These are phyloP conservation scores for Polygonum aviculare DNA, from an alignment of 148 eudicot species.

Conservation along the genomic window DNA sequence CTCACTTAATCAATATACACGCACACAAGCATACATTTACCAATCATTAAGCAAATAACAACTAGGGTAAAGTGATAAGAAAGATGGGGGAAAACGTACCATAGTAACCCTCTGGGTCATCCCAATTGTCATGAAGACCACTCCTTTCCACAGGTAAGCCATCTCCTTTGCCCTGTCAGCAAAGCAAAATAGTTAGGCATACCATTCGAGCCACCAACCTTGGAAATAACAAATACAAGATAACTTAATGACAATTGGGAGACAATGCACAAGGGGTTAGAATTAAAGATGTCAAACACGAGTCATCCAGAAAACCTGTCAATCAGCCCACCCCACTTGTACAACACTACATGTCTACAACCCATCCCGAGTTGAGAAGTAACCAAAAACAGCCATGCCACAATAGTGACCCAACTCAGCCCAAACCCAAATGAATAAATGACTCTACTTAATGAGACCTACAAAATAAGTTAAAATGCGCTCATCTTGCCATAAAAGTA, in stretches of 20 bases:
- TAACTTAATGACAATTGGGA: neutral
- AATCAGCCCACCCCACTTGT: neutral
- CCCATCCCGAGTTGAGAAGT: too few relatives aligned
- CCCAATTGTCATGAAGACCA: conserved; percentile 94
- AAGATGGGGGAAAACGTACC: conserved; percentile 34
- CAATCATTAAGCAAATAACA: neutral
- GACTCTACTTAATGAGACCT: too few relatives aligned
- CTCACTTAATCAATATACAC: neutral
- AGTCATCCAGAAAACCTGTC: neutral
- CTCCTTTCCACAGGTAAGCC: conserved; percentile 52
- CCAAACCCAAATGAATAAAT: too few relatives aligned
- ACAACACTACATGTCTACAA: too few relatives aligned
- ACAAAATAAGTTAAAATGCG: too few relatives aligned
- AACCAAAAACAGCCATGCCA: too few relatives aligned
- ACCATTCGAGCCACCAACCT: neutral
- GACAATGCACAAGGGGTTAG: neutral
- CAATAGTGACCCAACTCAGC: too few relatives aligned
- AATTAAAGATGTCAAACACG: neutral
- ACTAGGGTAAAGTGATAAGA: neutral
- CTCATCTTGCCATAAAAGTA: too few relatives aligned
- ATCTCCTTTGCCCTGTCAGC: conserved; percentile 72
- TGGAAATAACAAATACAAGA: neutral
- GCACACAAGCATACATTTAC: neutral
- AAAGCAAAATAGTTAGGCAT: neutral
- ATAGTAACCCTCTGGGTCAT: conserved; percentile 95